Percentiles rank a stretch among this genome's conserved stretches.
phyloP scores from a whole-genome alignment of 116 monocot genomes.

The Dioscorea cayenensis region DNA sequence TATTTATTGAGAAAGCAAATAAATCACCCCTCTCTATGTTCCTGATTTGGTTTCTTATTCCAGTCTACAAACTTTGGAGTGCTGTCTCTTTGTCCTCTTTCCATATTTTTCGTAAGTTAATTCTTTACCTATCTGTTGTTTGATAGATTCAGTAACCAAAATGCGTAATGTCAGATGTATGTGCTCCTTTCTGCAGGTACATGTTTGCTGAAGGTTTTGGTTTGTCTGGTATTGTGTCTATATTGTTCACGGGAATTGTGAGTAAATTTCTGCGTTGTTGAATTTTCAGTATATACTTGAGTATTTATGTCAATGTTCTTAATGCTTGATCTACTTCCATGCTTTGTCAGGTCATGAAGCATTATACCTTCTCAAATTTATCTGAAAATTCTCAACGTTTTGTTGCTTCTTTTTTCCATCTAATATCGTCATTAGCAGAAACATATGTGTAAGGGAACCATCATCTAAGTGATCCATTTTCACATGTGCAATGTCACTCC shows the following conservation, averaged over 20 bases:
- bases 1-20: neutral
- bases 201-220: slow-evolving; percentile 98
- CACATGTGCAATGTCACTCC: neutral
- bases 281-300: neutral
- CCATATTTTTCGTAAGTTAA: slow-evolving; percentile 97
- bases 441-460: slow-evolving; percentile 82
- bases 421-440: slow-evolving; percentile 97
- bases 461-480: neutral
- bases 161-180: neutral
- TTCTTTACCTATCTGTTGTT: slow-evolving; percentile 3
- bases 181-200: slow-evolving; percentile 39
- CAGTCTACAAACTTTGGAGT: slow-evolving; percentile 97
- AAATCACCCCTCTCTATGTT: neutral
- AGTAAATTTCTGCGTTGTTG: slow-evolving; percentile 16
- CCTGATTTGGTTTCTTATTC: slow-evolving; percentile 7
- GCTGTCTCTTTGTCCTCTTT: slow-evolving; percentile 96
- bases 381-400: slow-evolving; percentile 92
- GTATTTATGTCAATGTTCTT: neutral
- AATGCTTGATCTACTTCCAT: neutral
- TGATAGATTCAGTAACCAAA: slow-evolving; percentile 2
- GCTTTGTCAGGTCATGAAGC: slow-evolving; percentile 87
- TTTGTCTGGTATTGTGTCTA: slow-evolving; percentile 97
- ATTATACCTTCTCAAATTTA: slow-evolving; percentile 88
- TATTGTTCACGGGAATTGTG: slow-evolving; percentile 98
- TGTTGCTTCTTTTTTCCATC: slow-evolving; percentile 83